phyloP scores from a whole-genome alignment of 2,329 filamentous ascomycete species.

The Trichophyton mentagrophytes region DNA sequence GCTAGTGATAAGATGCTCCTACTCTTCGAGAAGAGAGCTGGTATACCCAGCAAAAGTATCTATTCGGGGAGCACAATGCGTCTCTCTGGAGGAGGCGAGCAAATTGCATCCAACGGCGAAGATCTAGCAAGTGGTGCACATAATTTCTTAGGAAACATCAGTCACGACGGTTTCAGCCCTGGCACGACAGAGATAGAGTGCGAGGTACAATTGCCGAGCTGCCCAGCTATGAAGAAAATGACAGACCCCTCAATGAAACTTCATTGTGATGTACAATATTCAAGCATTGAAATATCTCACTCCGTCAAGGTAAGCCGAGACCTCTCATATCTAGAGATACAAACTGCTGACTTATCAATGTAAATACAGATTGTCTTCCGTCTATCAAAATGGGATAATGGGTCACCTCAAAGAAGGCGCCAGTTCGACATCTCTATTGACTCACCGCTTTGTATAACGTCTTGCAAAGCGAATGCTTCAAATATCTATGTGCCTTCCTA shows the following conservation, averaged over 20 bases:
- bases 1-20: constrained; percentile 74
- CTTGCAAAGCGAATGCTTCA: constrained; percentile 81
- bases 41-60: constrained; percentile 57
- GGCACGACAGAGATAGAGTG: constrained; percentile 90
- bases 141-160: constrained; percentile 70
- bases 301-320: constrained; percentile 70
- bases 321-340: neutral
- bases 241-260: constrained; percentile 43
- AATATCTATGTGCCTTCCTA: constrained; percentile 81
- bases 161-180: constrained; percentile 56
- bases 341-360: neutral
- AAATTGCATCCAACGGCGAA: constrained; percentile 46
- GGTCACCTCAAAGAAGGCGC: constrained; percentile 63
- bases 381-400: constrained; percentile 68
- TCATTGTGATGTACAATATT: constrained; percentile 85
- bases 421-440: constrained; percentile 97
- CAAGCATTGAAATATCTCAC: constrained; percentile 85
- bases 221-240: constrained; percentile 64
- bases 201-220: constrained; percentile 82
- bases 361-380: constrained; percentile 67
- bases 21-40: constrained; percentile 76
- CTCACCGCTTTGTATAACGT: constrained; percentile 84
- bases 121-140: constrained; percentile 42
- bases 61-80: constrained; percentile 66
- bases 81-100: constrained; percentile 69